phyloP scores from a whole-genome alignment of 2,329 filamentous ascomycete genomes.

The Penicillium sp. region DNA sequence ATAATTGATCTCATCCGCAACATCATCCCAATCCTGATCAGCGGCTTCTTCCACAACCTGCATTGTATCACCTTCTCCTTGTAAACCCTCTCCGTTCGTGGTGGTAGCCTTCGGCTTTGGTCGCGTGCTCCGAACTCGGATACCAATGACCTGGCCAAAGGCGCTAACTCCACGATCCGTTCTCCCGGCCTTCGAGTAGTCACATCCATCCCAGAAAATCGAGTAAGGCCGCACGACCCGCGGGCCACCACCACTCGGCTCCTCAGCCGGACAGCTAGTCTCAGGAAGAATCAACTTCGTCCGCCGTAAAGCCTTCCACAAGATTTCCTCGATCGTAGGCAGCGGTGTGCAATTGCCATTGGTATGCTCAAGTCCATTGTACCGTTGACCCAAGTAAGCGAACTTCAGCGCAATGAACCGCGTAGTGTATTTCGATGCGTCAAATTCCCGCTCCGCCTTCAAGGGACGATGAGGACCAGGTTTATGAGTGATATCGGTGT shows the following conservation, averaged over 20 bases:
- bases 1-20: slow-evolving; percentile 82
- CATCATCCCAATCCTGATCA: slow-evolving; percentile 57
- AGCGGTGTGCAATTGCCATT: slow-evolving; percentile 65
- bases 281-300: slow-evolving; percentile 77
- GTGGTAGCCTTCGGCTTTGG: slow-evolving; percentile 48
- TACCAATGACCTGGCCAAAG: slow-evolving; percentile 89
- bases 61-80: slow-evolving; percentile 20
- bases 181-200: slow-evolving; percentile 93
- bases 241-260: slow-evolving; percentile 42
- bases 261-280: slow-evolving; percentile 40
- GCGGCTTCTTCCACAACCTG: slow-evolving; percentile 39
- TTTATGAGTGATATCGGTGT: slow-evolving; percentile 26
- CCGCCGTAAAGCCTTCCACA: slow-evolving; percentile 88
- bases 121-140: slow-evolving; percentile 77
- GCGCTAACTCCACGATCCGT: slow-evolving; percentile 94
- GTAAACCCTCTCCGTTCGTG: slow-evolving; percentile 13
- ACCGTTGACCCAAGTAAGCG: slow-evolving; percentile 85
- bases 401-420: slow-evolving; percentile 88
- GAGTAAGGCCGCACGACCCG: slow-evolving; percentile 42
- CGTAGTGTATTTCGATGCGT: slow-evolving; percentile 78
- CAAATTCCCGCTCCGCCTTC: slow-evolving; percentile 59
- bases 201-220: slow-evolving; percentile 77
- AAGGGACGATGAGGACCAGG: slow-evolving; percentile 28
- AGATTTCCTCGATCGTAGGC: slow-evolving; percentile 85
- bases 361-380: slow-evolving; percentile 92